These are phyloP conservation scores for Vaccinium myrtillus DNA, from an alignment of 148 eudicot genomes.

Conservation along the genomic window DNA sequence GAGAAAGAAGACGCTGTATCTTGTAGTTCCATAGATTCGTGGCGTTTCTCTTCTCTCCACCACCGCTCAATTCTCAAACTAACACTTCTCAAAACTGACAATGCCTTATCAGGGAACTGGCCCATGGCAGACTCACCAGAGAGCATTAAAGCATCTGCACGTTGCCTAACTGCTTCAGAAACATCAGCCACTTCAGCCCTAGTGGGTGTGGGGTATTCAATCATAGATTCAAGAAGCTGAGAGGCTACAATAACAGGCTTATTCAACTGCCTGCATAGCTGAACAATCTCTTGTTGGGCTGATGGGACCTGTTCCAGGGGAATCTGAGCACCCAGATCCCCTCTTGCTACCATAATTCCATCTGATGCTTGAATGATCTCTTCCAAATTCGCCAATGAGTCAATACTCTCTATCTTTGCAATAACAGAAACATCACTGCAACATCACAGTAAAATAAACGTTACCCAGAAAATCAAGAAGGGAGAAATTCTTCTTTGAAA, in stretches of 20 bases:
- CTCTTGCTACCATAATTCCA: conserved; percentile 99
- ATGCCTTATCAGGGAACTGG: conserved; percentile 80
- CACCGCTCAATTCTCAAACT: conserved; percentile 91
- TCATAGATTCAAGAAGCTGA: conserved; percentile 97
- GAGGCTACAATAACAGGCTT: conserved; percentile 96
- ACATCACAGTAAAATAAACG: not conserved
- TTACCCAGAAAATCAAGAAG: not conserved
- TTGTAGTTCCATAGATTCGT: conserved; percentile 61
- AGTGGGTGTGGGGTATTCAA: conserved; percentile 93
- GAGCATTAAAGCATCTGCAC: conserved; percentile 93
- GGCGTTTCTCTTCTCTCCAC: conserved; percentile 89
- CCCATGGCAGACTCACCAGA: conserved; percentile 99
- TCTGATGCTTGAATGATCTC: conserved; percentile 90
- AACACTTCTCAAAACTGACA: conserved; percentile 82
- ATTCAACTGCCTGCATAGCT: conserved; percentile 73
- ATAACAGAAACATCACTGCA: conserved; percentile 77
- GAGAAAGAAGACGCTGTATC: conserved; percentile 63
- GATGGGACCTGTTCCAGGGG: conserved; percentile 97
- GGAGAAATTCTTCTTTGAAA: not conserved
- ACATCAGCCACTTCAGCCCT: conserved; percentile 99
- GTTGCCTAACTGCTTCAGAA: conserved; percentile 96
- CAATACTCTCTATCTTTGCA: conserved; percentile 95
- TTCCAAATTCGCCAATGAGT: conserved; percentile 82
- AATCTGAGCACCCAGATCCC: conserved; percentile 97
- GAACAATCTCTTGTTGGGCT: conserved; percentile 83